Base-by-base conservation (phyloP, 2,329 filamentous ascomycete genomes). In the Claviceps maximensis region DNA sequence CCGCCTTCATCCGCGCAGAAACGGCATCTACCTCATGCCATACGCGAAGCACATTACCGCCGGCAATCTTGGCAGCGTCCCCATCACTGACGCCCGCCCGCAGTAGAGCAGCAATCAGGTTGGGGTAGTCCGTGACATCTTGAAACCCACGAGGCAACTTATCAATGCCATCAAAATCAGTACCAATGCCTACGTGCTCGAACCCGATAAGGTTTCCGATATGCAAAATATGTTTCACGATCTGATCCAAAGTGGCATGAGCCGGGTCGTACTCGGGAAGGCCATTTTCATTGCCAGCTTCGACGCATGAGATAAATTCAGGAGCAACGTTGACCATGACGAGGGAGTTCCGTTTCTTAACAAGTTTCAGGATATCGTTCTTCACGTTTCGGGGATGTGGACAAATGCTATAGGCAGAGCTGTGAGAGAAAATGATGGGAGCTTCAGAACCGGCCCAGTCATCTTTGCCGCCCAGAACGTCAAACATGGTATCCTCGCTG, bases 251-350 rank as follows among this genome's bases (percentile, higher is more conserved):
- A 0, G 87, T 95, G 9, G 82, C 80, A 57, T 90, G 84, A 50
- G 74, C 71, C 0, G 82, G 78, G 50, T 84, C 81, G 54, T 78
- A 78, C 15, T 83, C 76, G 0, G 89, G 87, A 5, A 94, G 63
- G 0, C 84, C 86, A 44, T 79, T 78, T 17, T 75, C 70, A 3
- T 77, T 73, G 33, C 77, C 74, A 1, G 76, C 71, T 10, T 79
- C 75, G 1, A 77, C 73, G 65, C 90, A 95, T 29, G 84, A 87
- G 56, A 95, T 80, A 65, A 95, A 96, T 19, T 83, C 82, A 0
- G 89, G 87, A 17, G 79, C 74, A 63, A 95, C 94, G 66, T 95
- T 96, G 57, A 96, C 81, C 89, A 96, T 95, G 51, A 96, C 87
- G 10, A 97, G 62, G 3, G 85, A 86, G 56, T 84, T 79, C 2